Evolutionary conservation across 139 green algal genomes (phyloP).

Genomic region (Edaphochlamys debaryana): DNA sequence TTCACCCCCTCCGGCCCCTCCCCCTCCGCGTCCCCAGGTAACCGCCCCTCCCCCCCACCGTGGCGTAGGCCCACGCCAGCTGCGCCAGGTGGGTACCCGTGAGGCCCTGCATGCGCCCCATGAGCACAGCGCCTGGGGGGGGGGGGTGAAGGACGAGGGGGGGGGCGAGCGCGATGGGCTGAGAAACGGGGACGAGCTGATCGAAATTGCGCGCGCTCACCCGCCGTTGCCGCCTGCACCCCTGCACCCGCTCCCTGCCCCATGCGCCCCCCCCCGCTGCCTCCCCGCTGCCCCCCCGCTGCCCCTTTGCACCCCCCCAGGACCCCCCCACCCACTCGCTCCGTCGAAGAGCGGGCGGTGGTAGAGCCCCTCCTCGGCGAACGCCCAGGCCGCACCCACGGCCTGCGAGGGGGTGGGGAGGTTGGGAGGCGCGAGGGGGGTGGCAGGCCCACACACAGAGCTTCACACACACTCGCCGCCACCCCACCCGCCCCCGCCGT

Average conservation of each 20-base stretch:
- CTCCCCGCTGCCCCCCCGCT: no score
- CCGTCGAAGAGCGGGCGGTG: conserved; percentile 24
- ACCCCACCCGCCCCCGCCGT: no score
- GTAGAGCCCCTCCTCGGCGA: conserved; percentile 24
- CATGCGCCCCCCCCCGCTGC: no score
- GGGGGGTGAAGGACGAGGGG: not conserved
- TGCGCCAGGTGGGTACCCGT: not conserved
- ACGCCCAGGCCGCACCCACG: conserved; percentile 13
- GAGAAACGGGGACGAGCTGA: no score
- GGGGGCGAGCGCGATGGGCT: not conserved
- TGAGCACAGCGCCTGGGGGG: conserved; percentile 1
- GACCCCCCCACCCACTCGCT: not conserved
- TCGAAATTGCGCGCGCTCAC: no score
- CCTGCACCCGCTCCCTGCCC: no score
- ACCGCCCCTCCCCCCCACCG: not conserved
- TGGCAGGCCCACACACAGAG: no score
- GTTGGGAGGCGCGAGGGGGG: no score
- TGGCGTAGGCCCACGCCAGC: conserved; percentile 18
- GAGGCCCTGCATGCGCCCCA: conserved; percentile 6
- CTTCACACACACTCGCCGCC: no score
- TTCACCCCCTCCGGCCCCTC: no score
- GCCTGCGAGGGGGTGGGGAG: not conserved
- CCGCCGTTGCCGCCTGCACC: not conserved
- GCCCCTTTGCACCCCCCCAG: no score
- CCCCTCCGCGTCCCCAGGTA: not conserved